These are phyloP conservation scores for Ailanthus altissimus DNA, from an alignment of 345 rosid species.

Conservation along the genomic window DNA sequence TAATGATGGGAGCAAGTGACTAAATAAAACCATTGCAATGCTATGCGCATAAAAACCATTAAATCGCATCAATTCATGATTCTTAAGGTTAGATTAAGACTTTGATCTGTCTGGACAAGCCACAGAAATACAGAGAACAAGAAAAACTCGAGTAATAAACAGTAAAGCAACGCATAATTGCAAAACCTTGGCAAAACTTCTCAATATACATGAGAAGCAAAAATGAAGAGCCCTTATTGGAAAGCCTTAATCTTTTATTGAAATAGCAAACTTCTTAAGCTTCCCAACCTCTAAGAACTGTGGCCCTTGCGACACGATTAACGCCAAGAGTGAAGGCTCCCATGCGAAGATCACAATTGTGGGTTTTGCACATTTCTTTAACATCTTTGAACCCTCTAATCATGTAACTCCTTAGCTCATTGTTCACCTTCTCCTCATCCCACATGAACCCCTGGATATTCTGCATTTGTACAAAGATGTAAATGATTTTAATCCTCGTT, in stretches of 20 bases:
- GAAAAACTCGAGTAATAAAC: background rate
- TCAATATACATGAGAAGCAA: constrained; percentile 14
- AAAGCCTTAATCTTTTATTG: constrained; percentile 24
- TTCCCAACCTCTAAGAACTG: constrained; percentile 90
- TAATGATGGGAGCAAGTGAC: too few relatives aligned
- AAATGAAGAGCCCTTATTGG: constrained; percentile 10
- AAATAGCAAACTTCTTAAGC: constrained; percentile 42
- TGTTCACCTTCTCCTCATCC: constrained; percentile 90
- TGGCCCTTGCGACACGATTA: constrained; percentile 91
- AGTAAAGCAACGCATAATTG: constrained; percentile 8
- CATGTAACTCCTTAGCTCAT: constrained; percentile 78
- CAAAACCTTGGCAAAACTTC: constrained; percentile 20
- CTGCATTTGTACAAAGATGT: constrained; percentile 38
- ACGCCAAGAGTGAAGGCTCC: constrained; percentile 98
- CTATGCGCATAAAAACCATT: background rate
- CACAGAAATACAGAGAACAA: background rate
- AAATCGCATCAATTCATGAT: background rate
- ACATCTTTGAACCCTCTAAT: constrained; percentile 72
- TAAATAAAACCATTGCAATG: background rate
- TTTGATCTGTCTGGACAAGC: background rate
- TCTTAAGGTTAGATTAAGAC: background rate
- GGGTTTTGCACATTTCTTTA: constrained; percentile 84
- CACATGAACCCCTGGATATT: constrained; percentile 98
- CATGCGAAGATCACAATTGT: constrained; percentile 89
- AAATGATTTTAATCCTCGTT: background rate